A percentile compares a stretch with the other conserved stretches of the same genome.
phyloP scores from a whole-genome alignment of 371 early-diverging fungal species.

The Zopfochytrium polystomum region DNA sequence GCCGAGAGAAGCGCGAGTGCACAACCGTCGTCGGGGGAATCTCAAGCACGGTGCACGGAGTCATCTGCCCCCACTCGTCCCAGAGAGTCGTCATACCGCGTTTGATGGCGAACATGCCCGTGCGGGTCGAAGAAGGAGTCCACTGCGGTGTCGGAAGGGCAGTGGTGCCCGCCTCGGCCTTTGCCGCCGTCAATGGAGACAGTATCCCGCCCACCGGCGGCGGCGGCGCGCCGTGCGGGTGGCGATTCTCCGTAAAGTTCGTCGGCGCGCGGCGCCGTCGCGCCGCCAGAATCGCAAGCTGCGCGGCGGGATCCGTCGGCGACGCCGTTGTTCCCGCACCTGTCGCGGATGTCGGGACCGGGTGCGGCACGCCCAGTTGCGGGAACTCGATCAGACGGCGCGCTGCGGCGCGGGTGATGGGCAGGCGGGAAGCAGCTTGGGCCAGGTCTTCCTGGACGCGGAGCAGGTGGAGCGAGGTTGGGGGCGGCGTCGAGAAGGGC shows the following conservation, averaged over 20 bases:
- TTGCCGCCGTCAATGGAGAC: neutral
- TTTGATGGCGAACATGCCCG: conserved; percentile 85
- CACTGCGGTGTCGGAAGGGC: conserved; percentile 16
- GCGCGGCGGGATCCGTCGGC: neutral
- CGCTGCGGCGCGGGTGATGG: too few relatives aligned
- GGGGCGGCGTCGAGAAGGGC: too few relatives aligned
- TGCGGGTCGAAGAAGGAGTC: conserved; percentile 30
- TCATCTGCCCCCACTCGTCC: conserved; percentile 87
- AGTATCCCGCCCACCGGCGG: conserved; percentile 11
- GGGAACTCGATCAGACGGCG: conserved; percentile 18
- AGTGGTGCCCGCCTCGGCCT: neutral
- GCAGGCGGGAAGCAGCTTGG: too few relatives aligned
- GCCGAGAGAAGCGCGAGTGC: conserved; percentile 33
- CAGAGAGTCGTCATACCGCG: conserved; percentile 92
- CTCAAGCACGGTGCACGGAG: conserved; percentile 92
- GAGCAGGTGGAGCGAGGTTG: too few relatives aligned
- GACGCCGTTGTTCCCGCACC: conserved; percentile 9
- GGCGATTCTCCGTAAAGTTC: too few relatives aligned
- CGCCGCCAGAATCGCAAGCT: neutral
- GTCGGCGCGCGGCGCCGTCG: neutral
- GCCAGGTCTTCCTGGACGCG: too few relatives aligned
- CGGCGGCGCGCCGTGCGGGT: neutral
- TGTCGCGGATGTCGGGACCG: conserved; percentile 16
- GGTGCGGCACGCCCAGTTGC: conserved; percentile 16
- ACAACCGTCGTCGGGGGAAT: conserved; percentile 43